These are phyloP conservation scores for Calycina herbarum DNA, from an alignment of 2,329 filamentous ascomycete species.

Conservation along the genomic window DNA sequence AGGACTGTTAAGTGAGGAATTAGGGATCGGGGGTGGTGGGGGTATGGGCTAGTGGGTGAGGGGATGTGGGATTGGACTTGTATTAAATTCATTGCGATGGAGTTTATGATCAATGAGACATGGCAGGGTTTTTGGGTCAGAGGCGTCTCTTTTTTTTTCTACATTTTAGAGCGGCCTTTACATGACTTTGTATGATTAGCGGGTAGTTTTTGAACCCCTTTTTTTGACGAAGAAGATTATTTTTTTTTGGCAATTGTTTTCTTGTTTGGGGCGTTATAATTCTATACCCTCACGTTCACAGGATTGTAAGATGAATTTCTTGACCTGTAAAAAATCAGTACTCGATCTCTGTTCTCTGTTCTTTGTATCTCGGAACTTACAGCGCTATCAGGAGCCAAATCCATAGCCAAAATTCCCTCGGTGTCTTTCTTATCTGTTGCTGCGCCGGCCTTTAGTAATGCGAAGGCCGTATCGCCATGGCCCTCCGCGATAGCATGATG, in stretches of 20 bases:
- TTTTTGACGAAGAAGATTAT: neutral
- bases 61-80: neutral
- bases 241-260: too few species aligned
- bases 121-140: neutral
- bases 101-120: too few species aligned
- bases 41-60: neutral
- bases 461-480: conserved; percentile 78
- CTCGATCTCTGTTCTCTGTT: too few species aligned
- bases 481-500: conserved; percentile 84
- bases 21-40: too few species aligned
- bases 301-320: conserved; percentile 51
- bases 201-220: conserved; percentile 9
- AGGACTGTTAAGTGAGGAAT: conserved; percentile 65
- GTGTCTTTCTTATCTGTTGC: conserved; percentile 75
- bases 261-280: conserved; percentile 35
- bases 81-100: too few species aligned
- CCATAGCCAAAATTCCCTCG: conserved; percentile 71
- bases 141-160: neutral
- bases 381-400: conserved; percentile 83
- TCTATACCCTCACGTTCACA: conserved; percentile 86
- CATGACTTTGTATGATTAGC: too few species aligned
- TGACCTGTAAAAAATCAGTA: conserved; percentile 18
- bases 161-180: too few species aligned
- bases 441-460: conserved; percentile 80
- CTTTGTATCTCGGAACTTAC: conserved; percentile 45